Evolutionary conservation across 768 basidiomycete genomes (phyloP), one percentile per base, ranked within the genome.

Genomic region (Tricholoma furcatifolium): DNA sequence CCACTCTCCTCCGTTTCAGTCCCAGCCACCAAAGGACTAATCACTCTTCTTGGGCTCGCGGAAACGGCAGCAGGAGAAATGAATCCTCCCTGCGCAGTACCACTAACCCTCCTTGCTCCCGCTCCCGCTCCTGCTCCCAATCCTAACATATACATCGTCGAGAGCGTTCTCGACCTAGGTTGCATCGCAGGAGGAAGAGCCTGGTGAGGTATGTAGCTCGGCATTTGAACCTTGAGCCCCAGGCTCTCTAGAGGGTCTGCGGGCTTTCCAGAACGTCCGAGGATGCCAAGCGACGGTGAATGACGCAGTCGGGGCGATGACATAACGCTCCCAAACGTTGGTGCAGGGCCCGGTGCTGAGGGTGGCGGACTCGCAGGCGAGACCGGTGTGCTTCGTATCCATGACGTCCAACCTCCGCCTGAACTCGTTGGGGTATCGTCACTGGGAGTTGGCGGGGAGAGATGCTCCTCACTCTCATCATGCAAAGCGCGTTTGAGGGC

Each of bases 281-380:
- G 42, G 44, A 67, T 54, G 43, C 65, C 64, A 55, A 73, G 54
- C 10, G 83, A 82, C 0, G 73, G 66, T 0, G 77, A 69, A 44
- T 79, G 83, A n/a, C 79, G 72, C 18, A 82, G 63, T 15, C 79
- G 73, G 2, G 85, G 85, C 10, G 77, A 79, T 1, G 85, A 87
- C 77, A 90, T 86, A 35, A 88, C 78, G 31, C 79, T 71, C 11
- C 88, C 87, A 61, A 90, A 90, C 27, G 85, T 88, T n/a, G 78
- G 78, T 12, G 74, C 69, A 4, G 67, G 62, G 7, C 56, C 57
- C 6, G 65, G 43, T 64, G 57, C 64, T 62, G 63, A 66, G 20
- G 61, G 56, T 12, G 53, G 59, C 17, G 75, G 75, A 57, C 68
- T 80, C 34, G 69, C 67, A 39, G 76, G 73, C 36, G 71, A 71